A percentile compares a stretch with the other conserved stretches of the same genome.
These are phyloP conservation scores for Kuraishia capsulata DNA, from an alignment of 805 yeast genomes.

Conservation along the genomic window DNA sequence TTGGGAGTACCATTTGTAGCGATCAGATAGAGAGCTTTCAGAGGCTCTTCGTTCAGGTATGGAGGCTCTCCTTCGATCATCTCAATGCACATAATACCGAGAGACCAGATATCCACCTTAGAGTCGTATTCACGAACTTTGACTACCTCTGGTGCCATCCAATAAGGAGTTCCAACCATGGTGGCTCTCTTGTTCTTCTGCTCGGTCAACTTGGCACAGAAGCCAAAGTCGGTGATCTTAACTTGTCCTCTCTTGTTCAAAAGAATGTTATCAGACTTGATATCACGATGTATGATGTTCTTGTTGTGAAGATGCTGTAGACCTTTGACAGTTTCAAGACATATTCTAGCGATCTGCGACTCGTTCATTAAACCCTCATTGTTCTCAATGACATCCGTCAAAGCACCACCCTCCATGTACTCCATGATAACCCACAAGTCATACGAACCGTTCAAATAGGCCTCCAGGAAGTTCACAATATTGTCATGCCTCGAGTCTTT, in stretches of 20 bases:
- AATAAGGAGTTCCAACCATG: conserved; percentile 98
- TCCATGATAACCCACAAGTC: conserved; percentile 99
- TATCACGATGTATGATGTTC: conserved; percentile 93
- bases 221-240: conserved; percentile 90
- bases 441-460: conserved; percentile 53
- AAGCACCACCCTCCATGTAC: conserved; percentile 97
- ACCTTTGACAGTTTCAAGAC: conserved; percentile 85
- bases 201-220: conserved; percentile 89
- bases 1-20: conserved; percentile 94
- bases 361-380: conserved; percentile 58
- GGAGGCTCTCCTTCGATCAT: conserved; percentile 99
- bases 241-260: conserved; percentile 77
- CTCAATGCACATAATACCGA: conserved; percentile 97
- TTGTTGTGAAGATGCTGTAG: conserved; percentile 85
- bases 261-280: conserved; percentile 90
- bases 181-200: conserved; percentile 84
- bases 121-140: conserved; percentile 92
- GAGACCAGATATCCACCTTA: conserved; percentile 95
- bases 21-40: conserved; percentile 86
- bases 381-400: conserved; percentile 92
- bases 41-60: conserved; percentile 89
- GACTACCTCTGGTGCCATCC: conserved; percentile 99
- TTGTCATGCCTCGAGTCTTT: conserved; percentile 90
- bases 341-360: conserved; percentile 85
- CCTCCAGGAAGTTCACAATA: conserved; percentile 90